Evolutionary conservation across 164 flowering plant genomes (phyloP).

Genomic region (Berberis vulgaris): DNA sequence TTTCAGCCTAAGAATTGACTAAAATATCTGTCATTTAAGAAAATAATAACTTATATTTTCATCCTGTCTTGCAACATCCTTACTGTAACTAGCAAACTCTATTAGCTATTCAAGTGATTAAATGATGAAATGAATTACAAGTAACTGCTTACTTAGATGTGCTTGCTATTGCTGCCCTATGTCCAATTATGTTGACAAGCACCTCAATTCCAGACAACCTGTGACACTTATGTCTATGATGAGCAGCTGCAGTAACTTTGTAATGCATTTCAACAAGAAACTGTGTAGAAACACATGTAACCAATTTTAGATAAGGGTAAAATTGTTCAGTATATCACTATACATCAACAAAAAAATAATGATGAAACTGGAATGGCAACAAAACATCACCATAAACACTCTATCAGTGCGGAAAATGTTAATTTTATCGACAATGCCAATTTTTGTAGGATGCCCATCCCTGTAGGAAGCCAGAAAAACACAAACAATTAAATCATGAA

Average conservation of each 20-base stretch:
- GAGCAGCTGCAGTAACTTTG: conserved; percentile 64
- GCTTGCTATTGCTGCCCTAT: conserved; percentile 64
- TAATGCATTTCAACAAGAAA: conserved; percentile 78
- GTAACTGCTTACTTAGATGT: conserved; percentile 56
- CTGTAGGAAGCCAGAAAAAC: conserved; percentile 26
- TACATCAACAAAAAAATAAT: neutral
- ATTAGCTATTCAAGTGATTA: too few species aligned
- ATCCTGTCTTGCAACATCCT: too few species aligned
- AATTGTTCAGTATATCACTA: neutral
- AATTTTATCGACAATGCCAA: conserved; percentile 65
- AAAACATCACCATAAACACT: conserved; percentile 67
- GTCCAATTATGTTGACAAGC: conserved; percentile 58
- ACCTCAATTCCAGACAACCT: conserved; percentile 74
- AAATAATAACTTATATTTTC: too few species aligned
- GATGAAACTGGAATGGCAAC: neutral
- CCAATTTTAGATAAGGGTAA: neutral
- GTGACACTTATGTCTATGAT: conserved; percentile 64
- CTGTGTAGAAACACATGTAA: conserved; percentile 35
- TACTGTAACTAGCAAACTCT: too few species aligned
- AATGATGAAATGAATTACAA: neutral
- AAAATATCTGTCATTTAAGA: too few species aligned
- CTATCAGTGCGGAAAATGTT: conserved; percentile 88
- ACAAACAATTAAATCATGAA: too few species aligned
- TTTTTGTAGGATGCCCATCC: conserved; percentile 29
- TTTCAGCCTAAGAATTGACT: too few species aligned